phyloP scores from a whole-genome alignment of 2,329 filamentous ascomycete genomes.

The Apiospora saccharicola region DNA sequence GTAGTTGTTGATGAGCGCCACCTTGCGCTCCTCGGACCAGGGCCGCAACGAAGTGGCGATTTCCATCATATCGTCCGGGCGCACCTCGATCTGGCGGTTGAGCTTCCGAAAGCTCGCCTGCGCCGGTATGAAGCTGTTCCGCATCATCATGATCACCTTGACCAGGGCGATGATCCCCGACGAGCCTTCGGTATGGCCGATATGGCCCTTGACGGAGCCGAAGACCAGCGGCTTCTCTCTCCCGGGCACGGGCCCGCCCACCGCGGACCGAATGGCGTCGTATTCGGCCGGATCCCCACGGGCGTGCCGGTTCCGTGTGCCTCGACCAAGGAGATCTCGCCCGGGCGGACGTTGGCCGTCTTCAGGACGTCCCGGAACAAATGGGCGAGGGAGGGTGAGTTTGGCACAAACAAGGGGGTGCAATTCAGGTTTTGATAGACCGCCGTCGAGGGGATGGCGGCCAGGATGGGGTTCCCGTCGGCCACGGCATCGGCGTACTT shows the following conservation, averaged over 20 bases:
- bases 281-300: slow-evolving; percentile 42
- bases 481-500: slow-evolving; percentile 55
- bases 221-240: slow-evolving; percentile 28
- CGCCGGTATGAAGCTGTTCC: slow-evolving; percentile 34
- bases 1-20: slow-evolving; percentile 46
- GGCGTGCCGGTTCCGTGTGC: no score
- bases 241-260: slow-evolving; percentile 28
- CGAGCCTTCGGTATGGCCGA: slow-evolving; percentile 41
- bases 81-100: slow-evolving; percentile 37
- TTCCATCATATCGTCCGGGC: slow-evolving; percentile 30
- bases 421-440: slow-evolving; percentile 37
- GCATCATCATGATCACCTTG: slow-evolving; percentile 44
- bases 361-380: no score
- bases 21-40: slow-evolving; percentile 37
- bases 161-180: slow-evolving; percentile 41
- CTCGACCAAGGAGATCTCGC: no score
- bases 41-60: slow-evolving; percentile 29
- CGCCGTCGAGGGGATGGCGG: slow-evolving; percentile 47
- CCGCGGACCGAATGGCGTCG: slow-evolving; percentile 31
- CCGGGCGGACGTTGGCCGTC: no score
- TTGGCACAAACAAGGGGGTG: no score
- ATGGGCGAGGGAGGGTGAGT: slow-evolving; percentile 46
- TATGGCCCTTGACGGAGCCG: slow-evolving; percentile 42
- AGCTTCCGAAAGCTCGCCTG: slow-evolving; percentile 36
- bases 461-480: slow-evolving; percentile 58